A percentile compares a stretch with the other conserved stretches of the same genome.
phyloP scores from a whole-genome alignment of 1,139 yeast genomes.

The Protomyces inouyei region DNA sequence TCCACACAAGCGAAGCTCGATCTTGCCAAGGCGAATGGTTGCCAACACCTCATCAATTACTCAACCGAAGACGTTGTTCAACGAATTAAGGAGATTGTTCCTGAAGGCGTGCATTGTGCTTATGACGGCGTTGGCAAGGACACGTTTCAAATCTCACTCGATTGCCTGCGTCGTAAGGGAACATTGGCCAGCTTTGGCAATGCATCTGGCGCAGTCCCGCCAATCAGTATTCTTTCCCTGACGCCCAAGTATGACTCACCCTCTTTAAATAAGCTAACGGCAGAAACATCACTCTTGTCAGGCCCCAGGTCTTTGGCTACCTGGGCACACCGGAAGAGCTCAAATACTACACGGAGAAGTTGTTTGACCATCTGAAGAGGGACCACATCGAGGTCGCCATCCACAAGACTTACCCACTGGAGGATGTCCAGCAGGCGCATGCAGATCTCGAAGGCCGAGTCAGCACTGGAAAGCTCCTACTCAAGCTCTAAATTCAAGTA shows the following conservation, averaged over 20 bases:
- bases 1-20: slow-evolving; percentile 56
- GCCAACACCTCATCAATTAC: slow-evolving; percentile 64
- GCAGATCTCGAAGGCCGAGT: slow-evolving; percentile 62
- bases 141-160: slow-evolving; percentile 62
- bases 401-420: slow-evolving; percentile 54
- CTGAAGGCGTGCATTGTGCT: slow-evolving; percentile 68
- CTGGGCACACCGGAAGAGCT: slow-evolving; percentile 54
- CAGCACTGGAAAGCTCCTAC: slow-evolving; percentile 66
- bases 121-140: slow-evolving; percentile 82
- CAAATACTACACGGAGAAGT: slow-evolving; percentile 49
- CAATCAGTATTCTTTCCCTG: slow-evolving; percentile 37
- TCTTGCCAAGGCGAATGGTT: slow-evolving; percentile 63
- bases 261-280: background rate
- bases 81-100: slow-evolving; percentile 61
- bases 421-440: slow-evolving; percentile 63
- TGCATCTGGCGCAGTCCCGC: slow-evolving; percentile 41
- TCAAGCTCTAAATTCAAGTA: background rate
- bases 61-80: slow-evolving; percentile 53
- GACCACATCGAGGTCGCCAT: slow-evolving; percentile 54
- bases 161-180: slow-evolving; percentile 65
- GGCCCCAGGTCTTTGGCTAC: slow-evolving; percentile 63
- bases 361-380: slow-evolving; percentile 47
- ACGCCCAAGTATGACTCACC: slow-evolving; percentile 52
- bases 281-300: slow-evolving; percentile 32
- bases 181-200: slow-evolving; percentile 74